Evolutionary conservation across 1,139 yeast species (phyloP).

Genomic region (Hyphopichia pseudoburtonii): DNA sequence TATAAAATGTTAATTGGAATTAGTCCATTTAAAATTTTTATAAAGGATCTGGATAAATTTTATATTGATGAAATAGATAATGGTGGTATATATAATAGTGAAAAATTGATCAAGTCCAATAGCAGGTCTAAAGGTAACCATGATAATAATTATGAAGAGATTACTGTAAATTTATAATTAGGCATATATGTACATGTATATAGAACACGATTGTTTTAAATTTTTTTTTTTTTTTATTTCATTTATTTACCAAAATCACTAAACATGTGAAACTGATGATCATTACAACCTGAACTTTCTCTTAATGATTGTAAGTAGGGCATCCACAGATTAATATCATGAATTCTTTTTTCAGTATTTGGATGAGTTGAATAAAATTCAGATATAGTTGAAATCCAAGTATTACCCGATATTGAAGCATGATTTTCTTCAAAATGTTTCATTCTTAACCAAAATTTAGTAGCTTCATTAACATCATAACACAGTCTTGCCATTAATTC

Average conservation of each 20-base stretch:
- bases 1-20: conserved; percentile 28
- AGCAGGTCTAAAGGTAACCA: conserved; percentile 3
- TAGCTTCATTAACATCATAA: conserved; percentile 72
- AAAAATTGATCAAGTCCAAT: conserved; percentile 10
- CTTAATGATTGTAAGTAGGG: conserved; percentile 57
- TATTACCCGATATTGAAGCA: conserved; percentile 14
- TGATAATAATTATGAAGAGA: conserved; percentile 9
- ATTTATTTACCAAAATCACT: conserved; percentile 16
- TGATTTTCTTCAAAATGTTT: neutral
- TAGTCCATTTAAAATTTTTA: conserved; percentile 19
- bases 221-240: too few relatives aligned
- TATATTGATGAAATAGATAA: neutral
- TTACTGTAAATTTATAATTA: conserved; percentile 8
- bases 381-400: conserved; percentile 18
- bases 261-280: conserved; percentile 22
- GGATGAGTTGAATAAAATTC: conserved; percentile 92
- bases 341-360: conserved; percentile 68
- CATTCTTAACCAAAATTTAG: conserved; percentile 84
- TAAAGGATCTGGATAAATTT: conserved; percentile 1
- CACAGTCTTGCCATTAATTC: conserved; percentile 92
- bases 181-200: conserved; percentile 6
- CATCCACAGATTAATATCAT: conserved; percentile 69
- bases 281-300: conserved; percentile 33
- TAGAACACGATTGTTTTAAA: too few relatives aligned
- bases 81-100: conserved; percentile 1